Conservation (phyloP, 805 yeast species). For the Jamesozyma hellenica region DNA sequence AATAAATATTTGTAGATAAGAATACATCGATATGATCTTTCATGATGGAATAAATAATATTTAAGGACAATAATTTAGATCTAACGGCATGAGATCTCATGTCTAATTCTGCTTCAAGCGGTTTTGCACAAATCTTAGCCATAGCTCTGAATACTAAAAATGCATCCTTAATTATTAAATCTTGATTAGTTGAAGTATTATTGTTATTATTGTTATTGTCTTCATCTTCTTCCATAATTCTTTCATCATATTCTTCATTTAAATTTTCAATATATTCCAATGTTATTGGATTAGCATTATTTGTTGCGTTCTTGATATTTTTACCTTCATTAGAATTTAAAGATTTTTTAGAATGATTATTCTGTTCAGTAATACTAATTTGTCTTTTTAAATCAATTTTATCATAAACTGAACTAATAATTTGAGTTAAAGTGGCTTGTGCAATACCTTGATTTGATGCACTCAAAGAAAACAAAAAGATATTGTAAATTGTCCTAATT, state of each 20-base stretch:
- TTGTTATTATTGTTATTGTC: conserved; percentile 3
- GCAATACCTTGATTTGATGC: conserved; percentile 87
- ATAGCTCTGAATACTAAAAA: conserved; percentile 86
- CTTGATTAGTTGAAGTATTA: conserved; percentile 35
- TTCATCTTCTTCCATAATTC: conserved; percentile 34
- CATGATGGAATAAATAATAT: conserved; percentile 75
- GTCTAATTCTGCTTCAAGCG: conserved; percentile 67
- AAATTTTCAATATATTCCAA: conserved; percentile 50
- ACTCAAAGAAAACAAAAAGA: conserved; percentile 74
- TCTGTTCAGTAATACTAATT: conserved; percentile 2
- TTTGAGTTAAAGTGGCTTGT: conserved; percentile 88
- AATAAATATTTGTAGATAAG: conserved; percentile 44
- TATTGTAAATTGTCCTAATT: conserved; percentile 84
- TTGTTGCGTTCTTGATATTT: conserved; percentile 3
- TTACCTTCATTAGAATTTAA: background rate
- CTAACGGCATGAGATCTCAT: conserved; percentile 88
- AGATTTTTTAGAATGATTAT: conserved; percentile 1
- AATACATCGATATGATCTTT: conserved; percentile 80
- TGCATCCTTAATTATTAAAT: conserved; percentile 76
- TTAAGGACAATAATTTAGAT: conserved; percentile 80
- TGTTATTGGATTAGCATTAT: conserved; percentile 35
- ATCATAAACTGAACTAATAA: conserved; percentile 76
- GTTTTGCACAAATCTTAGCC: conserved; percentile 85
- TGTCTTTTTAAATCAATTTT: conserved; percentile 32
- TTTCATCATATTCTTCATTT: conserved; percentile 45